phyloP scores from a whole-genome alignment of 257 asterid genomes.

The Solanum clarkiae region DNA sequence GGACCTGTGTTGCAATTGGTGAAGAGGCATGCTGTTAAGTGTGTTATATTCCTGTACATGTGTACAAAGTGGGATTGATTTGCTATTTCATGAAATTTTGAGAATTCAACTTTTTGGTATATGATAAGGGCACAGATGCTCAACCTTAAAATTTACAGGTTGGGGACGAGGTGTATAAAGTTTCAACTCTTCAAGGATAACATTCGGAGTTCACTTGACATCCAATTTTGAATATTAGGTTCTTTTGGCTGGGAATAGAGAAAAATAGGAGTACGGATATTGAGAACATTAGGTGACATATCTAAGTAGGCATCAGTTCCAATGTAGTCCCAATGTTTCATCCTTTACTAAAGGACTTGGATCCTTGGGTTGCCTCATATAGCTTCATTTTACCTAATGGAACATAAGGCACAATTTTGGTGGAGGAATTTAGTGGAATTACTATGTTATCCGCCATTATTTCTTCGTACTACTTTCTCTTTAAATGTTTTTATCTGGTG shows the following conservation, averaged over 20 bases:
- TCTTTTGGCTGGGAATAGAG: constrained; percentile 15
- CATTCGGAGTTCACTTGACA: constrained; percentile 25
- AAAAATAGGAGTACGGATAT: constrained; percentile 17
- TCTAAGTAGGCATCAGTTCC: background rate
- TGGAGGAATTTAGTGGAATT: background rate
- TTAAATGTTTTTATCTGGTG: background rate
- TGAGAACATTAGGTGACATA: constrained; percentile 11
- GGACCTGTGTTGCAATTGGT: constrained; percentile 13
- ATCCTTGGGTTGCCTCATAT: background rate
- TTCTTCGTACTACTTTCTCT: background rate
- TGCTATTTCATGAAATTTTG: constrained; percentile 22
- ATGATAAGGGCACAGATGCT: constrained; percentile 29
- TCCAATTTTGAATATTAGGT: constrained; percentile 40
- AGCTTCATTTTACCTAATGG: background rate
- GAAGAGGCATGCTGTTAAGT: constrained; percentile 20
- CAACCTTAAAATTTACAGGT: constrained; percentile 14
- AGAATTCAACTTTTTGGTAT: constrained; percentile 21
- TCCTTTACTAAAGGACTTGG: background rate
- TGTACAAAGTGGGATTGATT: constrained; percentile 47
- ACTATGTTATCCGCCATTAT: background rate
- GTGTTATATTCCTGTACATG: constrained; percentile 43
- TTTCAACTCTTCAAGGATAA: constrained; percentile 21
- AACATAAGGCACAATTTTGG: constrained; percentile 1
- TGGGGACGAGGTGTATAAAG: constrained; percentile 14
- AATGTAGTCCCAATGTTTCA: background rate